Base-by-base conservation (phyloP, 352 stramenopile genomes). In the Stephanocyclus meneghinianus region DNA sequence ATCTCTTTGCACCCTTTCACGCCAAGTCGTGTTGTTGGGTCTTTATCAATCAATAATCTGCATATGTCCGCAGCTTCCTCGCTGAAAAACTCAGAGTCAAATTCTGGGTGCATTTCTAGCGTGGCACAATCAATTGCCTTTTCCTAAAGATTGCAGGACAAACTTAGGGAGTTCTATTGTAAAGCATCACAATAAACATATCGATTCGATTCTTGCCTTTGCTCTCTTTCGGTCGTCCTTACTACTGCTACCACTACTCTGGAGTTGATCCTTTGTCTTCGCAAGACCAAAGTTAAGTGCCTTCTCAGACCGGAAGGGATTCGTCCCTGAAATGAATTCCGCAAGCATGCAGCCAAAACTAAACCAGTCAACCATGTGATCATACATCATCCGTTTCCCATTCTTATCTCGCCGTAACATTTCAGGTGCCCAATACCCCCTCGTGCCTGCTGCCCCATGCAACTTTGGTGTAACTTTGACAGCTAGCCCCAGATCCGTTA, bases 261-360 rank as follows among this genome's bases (percentile, higher is more conserved):
- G 50, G 50, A 32, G 15, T 15, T 15, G n/a, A 15, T n/a, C 8
- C n/a, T 26, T 26, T 87, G 86, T 42, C 68, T 96, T 96, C 71
- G 96, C 91, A 40, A 96, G 90, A 32, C 97, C 95, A 76, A 97
- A 95, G 37, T 96, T 95, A 56, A 97, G 94, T 57, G 96, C 95
- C 69, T 93, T 94, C 57, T 97, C 96, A 21, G 96, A 98, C 67
- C 95, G 92, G 81, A 99, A 99, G n/a, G 96, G 97, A 74, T 96
- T 98, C 63, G 95, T 95, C 42, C 97, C 97, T 56, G 95, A 97
- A 51, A 99, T 92, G 73, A 99, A 96, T 86, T 99, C 97, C 78
- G 98, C 98, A 29, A 99, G 85, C 64, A 98, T 93, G 80, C 96
- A 98, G 10, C 97, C 97, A 83, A 98, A 98, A 77, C 95, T 98